These are phyloP conservation scores for Aspergillus hancockii DNA, from an alignment of 495 filamentous ascomycete genomes.

Conservation along the genomic window DNA sequence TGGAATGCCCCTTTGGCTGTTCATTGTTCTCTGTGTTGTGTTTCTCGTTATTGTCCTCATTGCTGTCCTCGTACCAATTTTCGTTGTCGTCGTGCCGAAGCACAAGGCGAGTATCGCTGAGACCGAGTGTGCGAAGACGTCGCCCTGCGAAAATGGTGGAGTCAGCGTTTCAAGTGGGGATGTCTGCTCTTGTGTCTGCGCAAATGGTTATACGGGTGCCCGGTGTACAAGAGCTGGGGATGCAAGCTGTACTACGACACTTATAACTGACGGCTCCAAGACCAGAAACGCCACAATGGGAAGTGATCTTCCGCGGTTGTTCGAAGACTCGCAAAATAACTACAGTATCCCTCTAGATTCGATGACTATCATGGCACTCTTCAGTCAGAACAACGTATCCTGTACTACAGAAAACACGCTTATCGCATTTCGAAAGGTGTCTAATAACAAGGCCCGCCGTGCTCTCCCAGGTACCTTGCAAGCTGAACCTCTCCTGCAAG, in stretches of 20 bases:
- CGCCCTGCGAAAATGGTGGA: conserved; percentile 78
- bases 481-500: conserved; percentile 9
- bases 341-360: conserved; percentile 75
- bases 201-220: conserved; percentile 80
- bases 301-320: conserved; percentile 69
- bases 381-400: conserved; percentile 70
- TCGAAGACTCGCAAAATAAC: conserved; percentile 61
- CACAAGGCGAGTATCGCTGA: conserved; percentile 31
- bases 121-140: conserved; percentile 50
- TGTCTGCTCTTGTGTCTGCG: conserved; percentile 82
- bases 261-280: conserved; percentile 49
- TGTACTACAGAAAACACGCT: conserved; percentile 84
- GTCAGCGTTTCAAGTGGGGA: conserved; percentile 64
- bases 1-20: conserved; percentile 80
- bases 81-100: conserved; percentile 73
- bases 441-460: conserved; percentile 32
- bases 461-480: conserved; percentile 8
- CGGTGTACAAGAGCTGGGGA: conserved; percentile 63
- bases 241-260: conserved; percentile 70
- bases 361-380: conserved; percentile 67
- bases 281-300: conserved; percentile 77
- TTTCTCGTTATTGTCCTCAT: conserved; percentile 77
- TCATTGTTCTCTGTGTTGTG: conserved; percentile 67
- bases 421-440: conserved; percentile 70
- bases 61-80: conserved; percentile 83